Evolutionary conservation across 306 rosid species (phyloP), one percentile per base, ranked within the genome.

Genomic region (Cicer judaicum): DNA sequence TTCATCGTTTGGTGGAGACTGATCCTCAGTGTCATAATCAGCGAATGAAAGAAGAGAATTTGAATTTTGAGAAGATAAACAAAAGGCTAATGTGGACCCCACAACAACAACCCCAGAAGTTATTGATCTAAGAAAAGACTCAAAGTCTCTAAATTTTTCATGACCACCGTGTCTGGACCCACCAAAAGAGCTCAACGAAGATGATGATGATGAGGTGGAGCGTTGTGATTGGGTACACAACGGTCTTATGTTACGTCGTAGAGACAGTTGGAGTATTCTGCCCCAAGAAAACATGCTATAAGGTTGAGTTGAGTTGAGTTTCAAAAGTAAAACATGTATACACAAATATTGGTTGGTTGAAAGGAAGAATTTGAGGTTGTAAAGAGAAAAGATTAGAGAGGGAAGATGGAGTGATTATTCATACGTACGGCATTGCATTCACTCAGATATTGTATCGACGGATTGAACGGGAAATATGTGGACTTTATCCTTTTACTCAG

Each of bases 261-360:
- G 56, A 55, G 68, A 73, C 10, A 9, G 72, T 15, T 56, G 80
- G 52, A 81, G 79, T 78, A 78, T 82, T 76, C 78, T 78, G 18
- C 75, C 81, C 76, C 73, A 71, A 67, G 91, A 84, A 89, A 85
- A 89, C 96, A 88, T 92, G 38, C 50, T 78, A 29, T 29, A 64
- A 64, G 54, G 63, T 69, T 40, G 38, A 39, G 34, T 56, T 52
- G 5, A 15, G 53, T 56, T 52, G 5, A 15, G 53, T 7, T 64
- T 39, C 38, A 60, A 60, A 60, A 24, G 16, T 47, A 64, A 65
- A 63, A 52, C 10, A 10, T 21, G 6, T 54, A 42, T 34, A 29
- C 19, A 34, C 13, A 69, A 1, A 8, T 18, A 15, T 40, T 24
- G 19, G 18, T 44, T 6, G 13, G 47, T 56, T 61, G 79, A 56